phyloP scores from a whole-genome alignment of 345 rosid species.

The Hypericum androsaemum region DNA sequence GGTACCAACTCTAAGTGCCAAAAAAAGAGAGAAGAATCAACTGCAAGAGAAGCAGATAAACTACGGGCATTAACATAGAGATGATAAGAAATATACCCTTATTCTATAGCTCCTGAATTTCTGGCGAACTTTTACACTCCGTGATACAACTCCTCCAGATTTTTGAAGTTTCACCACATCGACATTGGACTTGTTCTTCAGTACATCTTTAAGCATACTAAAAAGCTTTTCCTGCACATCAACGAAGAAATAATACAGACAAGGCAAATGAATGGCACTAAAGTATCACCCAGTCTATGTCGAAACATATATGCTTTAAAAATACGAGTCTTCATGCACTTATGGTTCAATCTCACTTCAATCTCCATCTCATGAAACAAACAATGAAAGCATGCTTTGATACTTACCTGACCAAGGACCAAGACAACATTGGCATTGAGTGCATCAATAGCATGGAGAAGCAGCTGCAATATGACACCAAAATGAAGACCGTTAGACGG shows the following conservation, averaged over 20 bases:
- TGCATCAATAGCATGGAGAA: slow-evolving; percentile 68
- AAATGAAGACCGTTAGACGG: background rate
- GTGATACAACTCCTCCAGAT: slow-evolving; percentile 83
- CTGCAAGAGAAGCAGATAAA: no score
- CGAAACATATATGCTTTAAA: background rate
- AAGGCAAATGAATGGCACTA: background rate
- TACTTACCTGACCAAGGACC: slow-evolving; percentile 73
- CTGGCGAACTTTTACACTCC: slow-evolving; percentile 56
- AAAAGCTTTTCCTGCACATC: slow-evolving; percentile 72
- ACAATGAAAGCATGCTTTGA: background rate
- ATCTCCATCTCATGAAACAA: background rate
- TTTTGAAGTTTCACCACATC: slow-evolving; percentile 88
- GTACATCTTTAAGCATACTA: slow-evolving; percentile 80
- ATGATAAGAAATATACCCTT: slow-evolving; percentile 36
- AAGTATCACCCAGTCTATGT: no score
- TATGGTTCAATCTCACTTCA: no score
- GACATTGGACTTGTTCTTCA: slow-evolving; percentile 50
- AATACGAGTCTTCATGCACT: background rate
- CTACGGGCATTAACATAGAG: no score
- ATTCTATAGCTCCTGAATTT: slow-evolving; percentile 49
- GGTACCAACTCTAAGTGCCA: background rate
- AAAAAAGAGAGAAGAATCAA: no score
- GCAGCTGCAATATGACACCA: slow-evolving; percentile 38
- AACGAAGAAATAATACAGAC: background rate
- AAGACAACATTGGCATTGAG: slow-evolving; percentile 79